A percentile compares a stretch with the other conserved stretches of the same genome.
phyloP scores from a whole-genome alignment of 345 rosid species.

The Camelina laxa region DNA sequence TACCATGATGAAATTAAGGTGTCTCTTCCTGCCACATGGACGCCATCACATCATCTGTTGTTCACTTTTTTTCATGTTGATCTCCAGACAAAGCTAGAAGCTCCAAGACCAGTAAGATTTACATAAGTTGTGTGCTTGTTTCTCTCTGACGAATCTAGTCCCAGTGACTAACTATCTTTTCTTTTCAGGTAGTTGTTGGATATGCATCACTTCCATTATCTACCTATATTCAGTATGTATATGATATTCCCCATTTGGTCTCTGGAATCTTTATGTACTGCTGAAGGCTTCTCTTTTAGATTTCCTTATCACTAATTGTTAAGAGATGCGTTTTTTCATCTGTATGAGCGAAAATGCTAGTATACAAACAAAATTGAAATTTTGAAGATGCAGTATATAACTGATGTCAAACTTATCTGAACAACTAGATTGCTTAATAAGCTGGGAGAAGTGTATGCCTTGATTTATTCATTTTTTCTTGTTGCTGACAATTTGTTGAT shows the following conservation, averaged over 20 bases:
- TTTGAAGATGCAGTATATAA: constrained; percentile 28
- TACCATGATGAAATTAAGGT: constrained; percentile 93
- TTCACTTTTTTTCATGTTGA: constrained; percentile 97
- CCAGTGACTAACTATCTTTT: constrained; percentile 20
- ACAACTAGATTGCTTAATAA: constrained; percentile 16
- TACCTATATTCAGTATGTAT: constrained; percentile 85
- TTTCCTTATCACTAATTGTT: constrained; percentile 25
- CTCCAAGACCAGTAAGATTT: constrained; percentile 90
- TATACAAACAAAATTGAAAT: constrained; percentile 26
- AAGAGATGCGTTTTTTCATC: constrained; percentile 9
- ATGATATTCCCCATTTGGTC: constrained; percentile 24
- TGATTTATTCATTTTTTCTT: constrained; percentile 11
- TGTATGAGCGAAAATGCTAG: constrained; percentile 18
- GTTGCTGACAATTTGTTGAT: constrained; percentile 19
- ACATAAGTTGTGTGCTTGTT: constrained; percentile 26
- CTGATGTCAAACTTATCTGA: constrained; percentile 25
- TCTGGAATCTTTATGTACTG: constrained; percentile 17
- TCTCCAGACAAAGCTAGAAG: constrained; percentile 96
- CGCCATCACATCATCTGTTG: constrained; percentile 89
- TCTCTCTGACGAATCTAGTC: constrained; percentile 31
- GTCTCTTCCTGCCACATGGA: constrained; percentile 92
- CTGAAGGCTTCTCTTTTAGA: constrained; percentile 26
- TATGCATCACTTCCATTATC: constrained; percentile 92
- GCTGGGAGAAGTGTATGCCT: constrained; percentile 24
- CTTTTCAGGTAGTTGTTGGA: constrained; percentile 82